Percentiles rank a stretch among this genome's conserved stretches.
Conservation (phyloP, 495 filamentous ascomycete genomes). For the Clavariopsis aquatica region DNA sequence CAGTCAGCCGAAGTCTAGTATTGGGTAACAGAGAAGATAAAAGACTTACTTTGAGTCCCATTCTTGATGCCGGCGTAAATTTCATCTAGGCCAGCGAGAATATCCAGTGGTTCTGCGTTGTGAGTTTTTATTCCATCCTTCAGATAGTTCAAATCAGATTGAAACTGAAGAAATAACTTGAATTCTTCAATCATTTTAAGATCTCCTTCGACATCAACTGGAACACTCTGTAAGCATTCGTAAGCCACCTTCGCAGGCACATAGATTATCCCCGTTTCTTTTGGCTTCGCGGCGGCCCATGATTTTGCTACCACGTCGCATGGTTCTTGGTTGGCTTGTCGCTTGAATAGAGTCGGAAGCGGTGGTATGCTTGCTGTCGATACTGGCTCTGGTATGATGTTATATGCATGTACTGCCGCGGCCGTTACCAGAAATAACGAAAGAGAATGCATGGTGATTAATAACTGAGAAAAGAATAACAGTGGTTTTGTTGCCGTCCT, state of each 20-base stretch:
- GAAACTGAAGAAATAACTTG: conserved; percentile 50
- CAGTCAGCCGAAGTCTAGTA: conserved; percentile 42
- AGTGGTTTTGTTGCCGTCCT: not conserved
- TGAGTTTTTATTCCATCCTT: conserved; percentile 50
- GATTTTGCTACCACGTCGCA: conserved; percentile 51
- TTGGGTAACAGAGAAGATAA: conserved; percentile 48
- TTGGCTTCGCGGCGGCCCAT: conserved; percentile 39
- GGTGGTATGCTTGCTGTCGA: not conserved
- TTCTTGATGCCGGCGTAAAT: conserved; percentile 44
- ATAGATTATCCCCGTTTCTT: conserved; percentile 32
- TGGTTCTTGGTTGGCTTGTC: conserved; percentile 3
- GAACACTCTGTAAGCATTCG: conserved; percentile 52
- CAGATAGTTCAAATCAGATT: conserved; percentile 46
- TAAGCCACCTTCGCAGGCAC: conserved; percentile 48
- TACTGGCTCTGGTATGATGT: not conserved
- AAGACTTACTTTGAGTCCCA: conserved; percentile 49
- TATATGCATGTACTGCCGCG: not conserved
- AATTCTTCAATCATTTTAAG: conserved; percentile 48
- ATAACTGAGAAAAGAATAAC: not conserved
- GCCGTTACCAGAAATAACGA: not conserved
- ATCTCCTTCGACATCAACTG: conserved; percentile 48
- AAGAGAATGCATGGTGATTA: not conserved
- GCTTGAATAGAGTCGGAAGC: conserved; percentile 13
- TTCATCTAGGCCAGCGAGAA: conserved; percentile 45
- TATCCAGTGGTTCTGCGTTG: conserved; percentile 49